Evolutionary conservation across 768 basidiomycete genomes (phyloP).

Genomic region (Agrocybe pediades): DNA sequence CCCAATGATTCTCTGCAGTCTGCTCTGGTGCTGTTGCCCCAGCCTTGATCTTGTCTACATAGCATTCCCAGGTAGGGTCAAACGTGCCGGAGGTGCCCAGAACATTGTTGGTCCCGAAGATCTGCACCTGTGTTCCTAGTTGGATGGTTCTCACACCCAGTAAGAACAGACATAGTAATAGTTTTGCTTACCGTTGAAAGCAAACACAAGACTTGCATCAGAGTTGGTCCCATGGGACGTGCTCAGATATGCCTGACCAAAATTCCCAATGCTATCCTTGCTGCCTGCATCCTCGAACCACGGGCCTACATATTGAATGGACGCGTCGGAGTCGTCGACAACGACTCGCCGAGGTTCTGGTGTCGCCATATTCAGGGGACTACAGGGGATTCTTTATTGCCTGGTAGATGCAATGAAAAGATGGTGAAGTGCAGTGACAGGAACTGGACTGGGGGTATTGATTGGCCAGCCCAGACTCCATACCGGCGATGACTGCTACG

Average conservation of each 20-base stretch:
- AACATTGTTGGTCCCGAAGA: constrained; percentile 10
- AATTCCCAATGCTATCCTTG: not conserved
- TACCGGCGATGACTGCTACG: too few relatives aligned
- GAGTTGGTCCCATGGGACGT: not conserved
- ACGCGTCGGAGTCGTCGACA: not conserved
- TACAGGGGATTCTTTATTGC: too few relatives aligned
- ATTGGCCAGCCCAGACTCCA: too few relatives aligned
- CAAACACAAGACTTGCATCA: not conserved
- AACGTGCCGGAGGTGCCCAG: constrained; percentile 6
- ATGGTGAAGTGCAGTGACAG: too few relatives aligned
- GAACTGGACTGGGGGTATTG: too few relatives aligned
- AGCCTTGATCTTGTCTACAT: constrained; percentile 9
- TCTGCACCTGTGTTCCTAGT: constrained; percentile 9
- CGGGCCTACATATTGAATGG: not conserved
- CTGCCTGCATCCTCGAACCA: not conserved
- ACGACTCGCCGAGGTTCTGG: not conserved
- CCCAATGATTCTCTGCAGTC: constrained; percentile 13
- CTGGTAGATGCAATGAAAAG: too few relatives aligned
- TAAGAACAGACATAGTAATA: not conserved
- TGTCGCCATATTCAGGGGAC: not conserved
- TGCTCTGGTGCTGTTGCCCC: not conserved
- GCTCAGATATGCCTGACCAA: not conserved
- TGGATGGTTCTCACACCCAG: not conserved
- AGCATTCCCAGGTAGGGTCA: constrained; percentile 18
- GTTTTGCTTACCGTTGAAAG: not conserved